phyloP scores from a whole-genome alignment of 2,329 filamentous ascomycete species.

The Graphilbum fragrans region DNA sequence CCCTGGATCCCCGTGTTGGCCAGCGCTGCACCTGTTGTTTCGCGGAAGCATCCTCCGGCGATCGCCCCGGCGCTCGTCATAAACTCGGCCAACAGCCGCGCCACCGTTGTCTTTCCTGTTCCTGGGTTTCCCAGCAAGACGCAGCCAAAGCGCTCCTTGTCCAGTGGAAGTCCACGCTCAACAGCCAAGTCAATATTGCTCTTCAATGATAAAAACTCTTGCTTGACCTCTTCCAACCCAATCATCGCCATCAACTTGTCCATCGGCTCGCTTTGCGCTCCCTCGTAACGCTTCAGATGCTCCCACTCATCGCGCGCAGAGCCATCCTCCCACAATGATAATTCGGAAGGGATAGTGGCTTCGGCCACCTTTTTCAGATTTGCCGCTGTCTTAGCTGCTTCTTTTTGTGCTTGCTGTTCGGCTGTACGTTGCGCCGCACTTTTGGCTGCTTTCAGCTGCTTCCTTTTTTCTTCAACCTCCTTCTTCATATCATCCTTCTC shows the following conservation, averaged over 20 bases:
- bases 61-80: slow-evolving; percentile 50
- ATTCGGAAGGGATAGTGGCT: background rate
- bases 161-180: slow-evolving; percentile 43
- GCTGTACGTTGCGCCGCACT: slow-evolving; percentile 6
- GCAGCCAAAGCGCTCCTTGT: slow-evolving; percentile 47
- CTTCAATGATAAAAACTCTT: slow-evolving; percentile 50
- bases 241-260: slow-evolving; percentile 59
- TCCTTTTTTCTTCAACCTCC: slow-evolving; percentile 28
- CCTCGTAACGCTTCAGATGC: slow-evolving; percentile 40
- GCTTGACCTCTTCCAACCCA: slow-evolving; percentile 58
- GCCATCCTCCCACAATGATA: background rate
- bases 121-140: slow-evolving; percentile 62
- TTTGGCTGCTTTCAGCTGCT: slow-evolving; percentile 29
- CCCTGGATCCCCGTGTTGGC: slow-evolving; percentile 48
- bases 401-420: slow-evolving; percentile 1
- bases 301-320: slow-evolving; percentile 46
- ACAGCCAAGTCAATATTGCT: slow-evolving; percentile 45
- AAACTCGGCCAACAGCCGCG: slow-evolving; percentile 56
- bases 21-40: slow-evolving; percentile 56
- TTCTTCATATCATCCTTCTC: slow-evolving; percentile 32
- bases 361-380: background rate
- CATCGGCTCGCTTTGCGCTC: slow-evolving; percentile 36
- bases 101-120: slow-evolving; percentile 68
- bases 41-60: slow-evolving; percentile 46
- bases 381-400: background rate